phyloP scores from a whole-genome alignment of 83 land plant species.

The Picea abies region DNA sequence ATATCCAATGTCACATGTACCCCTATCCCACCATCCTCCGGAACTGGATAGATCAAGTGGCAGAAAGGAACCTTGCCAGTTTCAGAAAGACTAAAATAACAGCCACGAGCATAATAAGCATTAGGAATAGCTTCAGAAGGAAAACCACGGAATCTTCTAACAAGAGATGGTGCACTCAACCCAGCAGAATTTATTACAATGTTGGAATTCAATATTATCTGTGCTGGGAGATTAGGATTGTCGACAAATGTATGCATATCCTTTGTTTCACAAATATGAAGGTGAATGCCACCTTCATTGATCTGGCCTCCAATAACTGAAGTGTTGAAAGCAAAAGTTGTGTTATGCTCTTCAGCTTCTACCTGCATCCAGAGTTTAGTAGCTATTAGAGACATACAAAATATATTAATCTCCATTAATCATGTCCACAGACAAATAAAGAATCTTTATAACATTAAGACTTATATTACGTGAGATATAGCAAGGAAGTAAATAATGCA shows the following conservation, averaged over 20 bases:
- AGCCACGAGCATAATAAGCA: slow-evolving; percentile 86
- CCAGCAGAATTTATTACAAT: slow-evolving; percentile 86
- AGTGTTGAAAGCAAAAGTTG: slow-evolving; percentile 76
- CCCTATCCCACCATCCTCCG: slow-evolving; percentile 96
- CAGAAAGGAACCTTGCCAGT: slow-evolving; percentile 58
- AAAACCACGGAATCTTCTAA: slow-evolving; percentile 68
- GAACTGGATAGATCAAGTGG: slow-evolving; percentile 91
- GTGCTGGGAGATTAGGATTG: slow-evolving; percentile 24
- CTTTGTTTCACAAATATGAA: slow-evolving; percentile 58
- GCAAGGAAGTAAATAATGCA: background rate
- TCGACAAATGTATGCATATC: slow-evolving; percentile 28
- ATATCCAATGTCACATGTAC: slow-evolving; percentile 93
- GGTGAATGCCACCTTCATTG: slow-evolving; percentile 36
- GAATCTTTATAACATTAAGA: background rate
- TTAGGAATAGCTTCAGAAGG: slow-evolving; percentile 34
- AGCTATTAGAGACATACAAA: background rate
- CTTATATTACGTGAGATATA: background rate
- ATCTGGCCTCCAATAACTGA: slow-evolving; percentile 65
- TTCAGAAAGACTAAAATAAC: slow-evolving; percentile 77
- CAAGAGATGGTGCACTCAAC: slow-evolving; percentile 66
- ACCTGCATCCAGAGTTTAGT: slow-evolving; percentile 55
- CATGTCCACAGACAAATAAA: background rate
- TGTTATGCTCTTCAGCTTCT: slow-evolving; percentile 73
- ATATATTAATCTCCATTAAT: background rate
- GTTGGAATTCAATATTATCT: slow-evolving; percentile 60